phyloP scores from a whole-genome alignment of 225 moss, liverwort and hornwort genomes.

The Sphagnum contortum region DNA sequence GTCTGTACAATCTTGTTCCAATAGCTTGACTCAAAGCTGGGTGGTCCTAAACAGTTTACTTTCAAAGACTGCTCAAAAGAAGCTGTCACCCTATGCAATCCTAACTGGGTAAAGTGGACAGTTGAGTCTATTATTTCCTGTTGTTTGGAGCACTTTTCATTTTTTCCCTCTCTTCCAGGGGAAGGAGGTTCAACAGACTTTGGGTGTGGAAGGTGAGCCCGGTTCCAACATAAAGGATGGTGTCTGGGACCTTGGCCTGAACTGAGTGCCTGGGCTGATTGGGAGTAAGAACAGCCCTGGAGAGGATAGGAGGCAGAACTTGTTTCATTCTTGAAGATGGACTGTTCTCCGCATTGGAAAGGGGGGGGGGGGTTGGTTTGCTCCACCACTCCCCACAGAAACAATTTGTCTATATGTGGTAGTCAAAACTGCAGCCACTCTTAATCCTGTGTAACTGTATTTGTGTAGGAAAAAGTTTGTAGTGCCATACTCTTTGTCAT shows the following conservation, averaged over 20 bases:
- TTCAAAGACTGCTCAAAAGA: slow-evolving; percentile 12
- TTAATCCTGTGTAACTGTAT: slow-evolving; percentile 50
- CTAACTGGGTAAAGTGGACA: slow-evolving; percentile 4
- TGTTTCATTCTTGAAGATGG: slow-evolving; percentile 8
- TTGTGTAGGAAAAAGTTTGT: slow-evolving; percentile 17
- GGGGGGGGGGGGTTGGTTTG: slow-evolving; percentile 8
- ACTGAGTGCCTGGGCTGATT: slow-evolving; percentile 1
- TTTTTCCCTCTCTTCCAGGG: slow-evolving; percentile 12
- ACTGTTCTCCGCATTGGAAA: slow-evolving; percentile 14
- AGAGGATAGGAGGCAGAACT: slow-evolving; percentile 20
- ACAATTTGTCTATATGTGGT: slow-evolving; percentile 64
- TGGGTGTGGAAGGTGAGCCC: slow-evolving; percentile 11
- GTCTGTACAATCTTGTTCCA: slow-evolving; percentile 66
- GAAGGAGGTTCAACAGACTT: slow-evolving; percentile 11
- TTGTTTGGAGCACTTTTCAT: slow-evolving; percentile 13
- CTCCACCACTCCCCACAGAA: slow-evolving; percentile 25
- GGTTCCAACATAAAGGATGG: background rate
- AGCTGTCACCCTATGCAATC: slow-evolving; percentile 4
- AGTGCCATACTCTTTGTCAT: background rate
- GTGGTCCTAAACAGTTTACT: slow-evolving; percentile 12
- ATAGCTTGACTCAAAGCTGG: slow-evolving; percentile 22
- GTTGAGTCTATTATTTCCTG: slow-evolving; percentile 9
- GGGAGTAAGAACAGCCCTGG: slow-evolving; percentile 1
- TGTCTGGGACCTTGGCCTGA: background rate
- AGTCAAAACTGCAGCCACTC: slow-evolving; percentile 37